These are phyloP conservation scores for Trametes versicolor DNA, from an alignment of 1,284 basidiomycete genomes.

Conservation along the genomic window DNA sequence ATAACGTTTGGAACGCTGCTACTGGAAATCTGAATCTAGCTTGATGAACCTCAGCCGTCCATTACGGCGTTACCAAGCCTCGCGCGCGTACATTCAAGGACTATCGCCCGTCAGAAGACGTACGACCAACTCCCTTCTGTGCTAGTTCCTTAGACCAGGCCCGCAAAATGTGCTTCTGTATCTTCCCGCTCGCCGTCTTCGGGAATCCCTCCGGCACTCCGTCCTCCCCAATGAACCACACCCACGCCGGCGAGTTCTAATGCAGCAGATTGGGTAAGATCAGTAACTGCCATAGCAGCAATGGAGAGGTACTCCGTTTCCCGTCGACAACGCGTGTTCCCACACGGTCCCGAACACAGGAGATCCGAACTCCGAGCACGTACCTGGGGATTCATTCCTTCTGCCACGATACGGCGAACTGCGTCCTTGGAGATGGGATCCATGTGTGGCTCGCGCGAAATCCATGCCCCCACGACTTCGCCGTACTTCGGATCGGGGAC, in stretches of 20 bases:
- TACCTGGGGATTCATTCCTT: slow-evolving; percentile 81
- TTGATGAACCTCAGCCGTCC: too few relatives aligned
- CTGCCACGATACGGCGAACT: slow-evolving; percentile 60
- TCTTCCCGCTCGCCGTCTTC: slow-evolving; percentile 90
- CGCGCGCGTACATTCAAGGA: too few relatives aligned
- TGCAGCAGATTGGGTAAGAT: slow-evolving; percentile 12
- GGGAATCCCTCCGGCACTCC: slow-evolving; percentile 69
- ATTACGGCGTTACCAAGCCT: too few relatives aligned
- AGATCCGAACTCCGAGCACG: slow-evolving; percentile 26
- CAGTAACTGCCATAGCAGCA: not conserved
- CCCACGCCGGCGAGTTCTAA: slow-evolving; percentile 82
- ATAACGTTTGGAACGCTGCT: too few relatives aligned
- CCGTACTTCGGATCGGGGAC: slow-evolving; percentile 79
- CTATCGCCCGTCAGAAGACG: slow-evolving; percentile 27
- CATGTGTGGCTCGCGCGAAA: slow-evolving; percentile 57
- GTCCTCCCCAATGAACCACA: slow-evolving; percentile 84
- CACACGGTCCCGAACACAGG: not conserved
- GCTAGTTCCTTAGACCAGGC: slow-evolving; percentile 63
- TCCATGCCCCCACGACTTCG: slow-evolving; percentile 84
- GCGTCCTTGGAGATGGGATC: slow-evolving; percentile 56
- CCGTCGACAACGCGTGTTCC: not conserved
- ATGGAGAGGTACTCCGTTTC: too few relatives aligned
- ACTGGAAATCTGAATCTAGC: too few relatives aligned
- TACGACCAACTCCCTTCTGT: slow-evolving; percentile 44
- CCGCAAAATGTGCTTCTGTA: slow-evolving; percentile 81